Evolutionary conservation across 1,284 basidiomycete species (phyloP).

Genomic region (Paramarasmius palmivorus): DNA sequence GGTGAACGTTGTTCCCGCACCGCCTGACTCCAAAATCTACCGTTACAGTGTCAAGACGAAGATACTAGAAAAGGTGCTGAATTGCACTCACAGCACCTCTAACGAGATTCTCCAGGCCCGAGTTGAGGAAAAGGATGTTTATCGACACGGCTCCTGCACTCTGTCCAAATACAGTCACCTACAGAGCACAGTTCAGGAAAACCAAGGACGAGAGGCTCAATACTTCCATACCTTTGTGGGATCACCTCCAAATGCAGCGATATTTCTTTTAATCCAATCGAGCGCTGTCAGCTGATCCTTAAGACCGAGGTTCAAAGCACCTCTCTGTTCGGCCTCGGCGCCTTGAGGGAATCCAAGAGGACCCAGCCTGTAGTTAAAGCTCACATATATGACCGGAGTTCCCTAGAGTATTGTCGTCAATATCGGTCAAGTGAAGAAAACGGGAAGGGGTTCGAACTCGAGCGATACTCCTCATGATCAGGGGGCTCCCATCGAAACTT

Average conservation of each 20-base stretch:
- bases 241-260: conserved; percentile 18
- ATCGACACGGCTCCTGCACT: too few species aligned
- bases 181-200: too few species aligned
- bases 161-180: too few species aligned
- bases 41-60: background rate
- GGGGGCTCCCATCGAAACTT: background rate
- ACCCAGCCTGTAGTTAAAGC: conserved; percentile 18
- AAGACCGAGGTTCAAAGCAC: conserved; percentile 30
- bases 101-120: background rate
- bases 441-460: conserved; percentile 9
- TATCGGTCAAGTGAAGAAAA: background rate
- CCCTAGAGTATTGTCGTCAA: conserved; percentile 4
- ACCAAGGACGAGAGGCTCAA: too few species aligned
- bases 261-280: conserved; percentile 17
- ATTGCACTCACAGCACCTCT: conserved; percentile 2
- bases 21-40: conserved; percentile 2
- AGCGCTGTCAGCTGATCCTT: conserved; percentile 28
- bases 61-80: background rate
- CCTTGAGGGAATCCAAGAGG: conserved; percentile 19
- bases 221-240: conserved; percentile 4
- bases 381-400: conserved; percentile 18
- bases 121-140: too few species aligned
- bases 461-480: conserved; percentile 5
- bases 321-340: conserved; percentile 22
- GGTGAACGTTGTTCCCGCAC: background rate